These are phyloP conservation scores for Pleoardoris graminearum DNA, from an alignment of 2,329 filamentous ascomycete genomes.

Conservation along the genomic window DNA sequence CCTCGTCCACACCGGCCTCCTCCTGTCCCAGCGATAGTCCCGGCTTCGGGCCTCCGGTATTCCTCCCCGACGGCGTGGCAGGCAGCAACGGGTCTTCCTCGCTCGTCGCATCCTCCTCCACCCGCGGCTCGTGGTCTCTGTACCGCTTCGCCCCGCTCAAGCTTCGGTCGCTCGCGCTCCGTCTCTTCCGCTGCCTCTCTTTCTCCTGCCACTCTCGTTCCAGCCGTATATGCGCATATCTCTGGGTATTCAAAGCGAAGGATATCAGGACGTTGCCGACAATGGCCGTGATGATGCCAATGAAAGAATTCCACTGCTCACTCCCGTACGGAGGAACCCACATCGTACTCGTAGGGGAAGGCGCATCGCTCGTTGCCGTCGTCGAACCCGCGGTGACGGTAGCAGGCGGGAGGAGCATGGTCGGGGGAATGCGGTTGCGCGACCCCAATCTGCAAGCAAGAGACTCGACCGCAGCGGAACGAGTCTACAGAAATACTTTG, in stretches of 20 bases:
- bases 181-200: conserved; percentile 36
- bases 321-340: conserved; percentile 17
- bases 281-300: conserved; percentile 92
- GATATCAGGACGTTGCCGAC: conserved; percentile 92
- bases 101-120: conserved; percentile 17
- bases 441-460: conserved; percentile 11
- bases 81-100: conserved; percentile 43
- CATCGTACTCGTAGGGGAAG: conserved; percentile 13
- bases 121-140: conserved; percentile 8
- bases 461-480: conserved; percentile 1
- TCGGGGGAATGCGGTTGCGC: conserved; percentile 9
- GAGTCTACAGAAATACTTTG: conserved; percentile 3
- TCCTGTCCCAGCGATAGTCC: conserved; percentile 6
- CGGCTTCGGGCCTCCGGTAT: conserved; percentile 20
- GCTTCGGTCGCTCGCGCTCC: conserved; percentile 4
- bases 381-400: conserved; percentile 30
- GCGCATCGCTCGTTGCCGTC: conserved; percentile 14
- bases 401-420: conserved; percentile 33
- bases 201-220: conserved; percentile 67
- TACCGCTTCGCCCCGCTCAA: conserved; percentile 5
- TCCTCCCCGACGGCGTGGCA: neutral
- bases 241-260: conserved; percentile 91
- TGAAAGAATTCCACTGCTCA: conserved; percentile 80
- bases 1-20: conserved; percentile 43
- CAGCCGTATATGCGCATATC: conserved; percentile 89